Conservation (phyloP, 2,329 filamentous ascomycete genomes). For the Nigrospora sphaerica region DNA sequence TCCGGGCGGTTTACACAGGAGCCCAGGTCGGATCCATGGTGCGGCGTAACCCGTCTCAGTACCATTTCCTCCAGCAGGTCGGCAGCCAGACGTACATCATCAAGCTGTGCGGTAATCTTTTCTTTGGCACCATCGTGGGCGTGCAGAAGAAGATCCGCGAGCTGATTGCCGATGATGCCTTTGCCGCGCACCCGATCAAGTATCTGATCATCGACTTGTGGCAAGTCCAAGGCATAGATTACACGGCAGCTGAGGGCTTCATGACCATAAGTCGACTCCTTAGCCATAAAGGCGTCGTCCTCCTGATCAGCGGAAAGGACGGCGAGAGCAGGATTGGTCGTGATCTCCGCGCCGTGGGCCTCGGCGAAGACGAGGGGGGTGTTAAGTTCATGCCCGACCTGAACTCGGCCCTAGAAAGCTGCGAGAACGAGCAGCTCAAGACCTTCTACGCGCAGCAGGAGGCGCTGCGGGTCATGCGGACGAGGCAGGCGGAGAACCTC, state of each 20-base stretch:
- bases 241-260: constrained; percentile 93
- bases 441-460: constrained; percentile 69
- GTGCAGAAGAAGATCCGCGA: constrained; percentile 83
- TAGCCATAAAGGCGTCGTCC: constrained; percentile 66
- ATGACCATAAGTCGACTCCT: constrained; percentile 84
- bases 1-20: constrained; percentile 84
- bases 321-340: constrained; percentile 68
- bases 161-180: constrained; percentile 76
- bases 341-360: constrained; percentile 74
- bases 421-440: constrained; percentile 88
- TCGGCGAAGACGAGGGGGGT: constrained; percentile 65
- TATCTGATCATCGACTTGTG: constrained; percentile 85
- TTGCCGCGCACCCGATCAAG: constrained; percentile 70
- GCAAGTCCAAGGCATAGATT: constrained; percentile 88
- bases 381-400: constrained; percentile 81
- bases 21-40: constrained; percentile 89
- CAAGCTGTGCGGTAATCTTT: constrained; percentile 91
- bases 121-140: constrained; percentile 95
- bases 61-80: constrained; percentile 77
- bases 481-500: constrained; percentile 34
- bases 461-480: constrained; percentile 41
- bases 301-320: constrained; percentile 78
- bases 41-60: constrained; percentile 80
- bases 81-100: constrained; percentile 85
- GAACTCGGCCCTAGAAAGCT: constrained; percentile 88